phyloP scores from a whole-genome alignment of 176 grass and related monocot genomes.

The Calamus simplicifolius region DNA sequence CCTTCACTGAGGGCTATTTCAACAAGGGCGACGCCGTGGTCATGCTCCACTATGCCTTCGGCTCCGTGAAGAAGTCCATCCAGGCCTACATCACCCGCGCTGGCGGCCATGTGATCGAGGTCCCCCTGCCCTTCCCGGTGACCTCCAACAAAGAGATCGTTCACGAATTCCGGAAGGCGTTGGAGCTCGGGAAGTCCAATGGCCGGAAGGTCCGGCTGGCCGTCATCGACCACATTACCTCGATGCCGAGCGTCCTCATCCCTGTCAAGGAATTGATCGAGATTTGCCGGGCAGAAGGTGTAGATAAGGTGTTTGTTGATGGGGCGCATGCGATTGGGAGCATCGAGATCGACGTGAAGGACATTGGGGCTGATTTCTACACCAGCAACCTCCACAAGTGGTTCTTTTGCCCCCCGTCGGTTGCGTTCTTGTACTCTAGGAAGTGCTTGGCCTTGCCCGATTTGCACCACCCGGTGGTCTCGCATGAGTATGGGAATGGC shows the following conservation, averaged over 20 bases:
- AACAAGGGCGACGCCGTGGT: slow-evolving; percentile 59
- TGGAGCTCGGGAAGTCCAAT: slow-evolving; percentile 53
- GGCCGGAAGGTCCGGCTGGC: slow-evolving; percentile 69
- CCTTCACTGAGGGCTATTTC: slow-evolving; percentile 64
- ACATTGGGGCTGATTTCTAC: slow-evolving; percentile 96
- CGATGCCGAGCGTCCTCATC: slow-evolving; percentile 86
- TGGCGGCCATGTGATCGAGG: slow-evolving; percentile 74
- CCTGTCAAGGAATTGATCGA: slow-evolving; percentile 72
- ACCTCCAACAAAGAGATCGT: slow-evolving; percentile 52
- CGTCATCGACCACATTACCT: slow-evolving; percentile 88
- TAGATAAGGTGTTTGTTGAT: slow-evolving; percentile 82
- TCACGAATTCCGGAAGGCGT: slow-evolving; percentile 56
- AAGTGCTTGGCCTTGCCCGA: slow-evolving; percentile 20
- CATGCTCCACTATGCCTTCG: slow-evolving; percentile 98
- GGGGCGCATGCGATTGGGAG: slow-evolving; percentile 79
- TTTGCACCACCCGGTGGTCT: slow-evolving; percentile 93
- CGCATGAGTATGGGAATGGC: slow-evolving; percentile 80
- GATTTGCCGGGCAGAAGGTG: slow-evolving; percentile 83
- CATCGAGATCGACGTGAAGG: slow-evolving; percentile 58
- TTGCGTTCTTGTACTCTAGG: slow-evolving; percentile 77
- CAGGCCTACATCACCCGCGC: slow-evolving; percentile 82
- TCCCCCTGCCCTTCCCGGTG: slow-evolving; percentile 79
- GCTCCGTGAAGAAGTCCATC: slow-evolving; percentile 91
- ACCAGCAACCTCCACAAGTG: slow-evolving; percentile 98
- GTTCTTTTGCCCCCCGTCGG: slow-evolving; percentile 87